These are phyloP conservation scores for Nissolia schottii DNA, from an alignment of 306 rosid species.

Conservation along the genomic window DNA sequence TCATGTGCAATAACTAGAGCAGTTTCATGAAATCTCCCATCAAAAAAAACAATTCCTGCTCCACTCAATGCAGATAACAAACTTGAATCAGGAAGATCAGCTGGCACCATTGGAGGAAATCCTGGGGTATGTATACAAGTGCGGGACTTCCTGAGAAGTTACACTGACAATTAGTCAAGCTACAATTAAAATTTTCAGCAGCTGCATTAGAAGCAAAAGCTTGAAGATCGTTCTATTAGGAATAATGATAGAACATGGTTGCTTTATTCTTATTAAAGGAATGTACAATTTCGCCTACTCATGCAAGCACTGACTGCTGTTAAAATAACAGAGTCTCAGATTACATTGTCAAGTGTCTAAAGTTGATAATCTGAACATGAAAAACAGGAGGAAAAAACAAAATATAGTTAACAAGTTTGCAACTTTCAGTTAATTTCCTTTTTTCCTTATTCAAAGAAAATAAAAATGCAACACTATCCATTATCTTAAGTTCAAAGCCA, in stretches of 20 bases:
- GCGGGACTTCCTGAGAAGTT: constrained; percentile 66
- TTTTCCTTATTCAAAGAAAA: neutral
- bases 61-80: constrained; percentile 68
- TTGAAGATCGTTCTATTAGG: neutral
- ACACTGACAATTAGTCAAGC: constrained; percentile 8
- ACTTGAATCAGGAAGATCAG: constrained; percentile 53
- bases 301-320: neutral
- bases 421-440: neutral
- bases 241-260: neutral
- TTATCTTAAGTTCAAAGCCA: neutral
- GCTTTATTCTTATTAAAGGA: neutral
- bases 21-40: constrained; percentile 70
- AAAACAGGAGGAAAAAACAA: neutral
- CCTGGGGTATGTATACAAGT: constrained; percentile 88
- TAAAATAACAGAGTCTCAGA: neutral
- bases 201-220: neutral
- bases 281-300: neutral
- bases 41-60: constrained; percentile 63
- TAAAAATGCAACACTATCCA: neutral
- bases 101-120: constrained; percentile 76
- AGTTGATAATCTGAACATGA: neutral
- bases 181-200: constrained; percentile 8
- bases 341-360: neutral
- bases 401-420: neutral
- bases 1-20: constrained; percentile 77